Evolutionary conservation across 768 basidiomycete species (phyloP), one percentile per base, ranked within the genome.

Genomic region (Lactifluus volemus): DNA sequence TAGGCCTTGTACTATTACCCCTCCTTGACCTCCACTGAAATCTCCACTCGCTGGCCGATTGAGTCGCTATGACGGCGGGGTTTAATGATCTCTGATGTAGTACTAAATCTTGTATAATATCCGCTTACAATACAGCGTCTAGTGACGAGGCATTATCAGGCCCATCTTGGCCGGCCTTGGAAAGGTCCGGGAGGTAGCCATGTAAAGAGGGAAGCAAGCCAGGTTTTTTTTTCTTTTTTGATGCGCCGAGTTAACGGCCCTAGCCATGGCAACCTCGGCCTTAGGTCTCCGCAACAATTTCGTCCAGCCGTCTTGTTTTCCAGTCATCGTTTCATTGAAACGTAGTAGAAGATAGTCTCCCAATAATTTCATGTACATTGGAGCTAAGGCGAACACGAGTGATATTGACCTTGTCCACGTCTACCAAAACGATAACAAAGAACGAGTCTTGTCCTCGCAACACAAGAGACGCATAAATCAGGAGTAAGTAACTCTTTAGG

Each of bases 41-140:
- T 55, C 17, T 12, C 25, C 29, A 8, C 32, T 57, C 60, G 60
- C 55, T 48, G 60, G 49, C 42, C 60, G 60, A 50, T 38, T 50
- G 42, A 32, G 44, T 39, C 9, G 21, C 34, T 36, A 25, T 5
- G 14, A 38, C 36, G 42, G 38, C 44, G 29, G 15, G 34, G 10
- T 30, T 60, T 53, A 41, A 30, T 14, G 47, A 49, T 34, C 21
- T 14, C n/a, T 44, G 47, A 14, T 60, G 55, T 56, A 56, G 29
- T 15, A 39, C 19, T 21, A 39, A 51, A 30, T 45, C 6, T 5
- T 49, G 49, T 57, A 55, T 56, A 48, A 49, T 42, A 42, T 25
- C 12, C 17, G 47, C 25, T 11, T 56, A 61, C 44, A 25, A 57
- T 61, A 52, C 34, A 51, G 38, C 36, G 5, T 47, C 49, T 56